phyloP scores from a whole-genome alignment of 768 basidiomycete genomes.

The Pulveroboletus sp. region DNA sequence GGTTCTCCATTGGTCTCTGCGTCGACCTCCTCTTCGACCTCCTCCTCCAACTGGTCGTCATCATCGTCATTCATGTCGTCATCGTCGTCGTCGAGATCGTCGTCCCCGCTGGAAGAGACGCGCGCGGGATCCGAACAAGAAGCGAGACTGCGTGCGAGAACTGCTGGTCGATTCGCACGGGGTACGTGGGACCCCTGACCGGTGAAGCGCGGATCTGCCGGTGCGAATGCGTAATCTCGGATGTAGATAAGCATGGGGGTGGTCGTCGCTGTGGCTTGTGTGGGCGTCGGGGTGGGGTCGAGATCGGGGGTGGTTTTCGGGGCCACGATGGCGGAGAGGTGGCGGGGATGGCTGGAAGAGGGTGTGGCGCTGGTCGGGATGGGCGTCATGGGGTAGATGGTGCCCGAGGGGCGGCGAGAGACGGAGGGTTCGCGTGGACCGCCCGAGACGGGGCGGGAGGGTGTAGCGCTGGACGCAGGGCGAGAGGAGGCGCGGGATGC shows the following conservation, averaged over 20 bases:
- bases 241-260: slow-evolving; percentile 35
- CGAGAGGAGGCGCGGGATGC: slow-evolving; percentile 29
- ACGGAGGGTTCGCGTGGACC: too few relatives aligned
- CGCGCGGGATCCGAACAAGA: slow-evolving; percentile 14
- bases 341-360: not conserved
- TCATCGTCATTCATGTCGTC: slow-evolving; percentile 8
- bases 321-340: not conserved
- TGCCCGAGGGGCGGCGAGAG: slow-evolving; percentile 12
- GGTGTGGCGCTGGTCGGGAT: not conserved
- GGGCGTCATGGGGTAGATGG: not conserved
- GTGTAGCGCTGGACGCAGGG: slow-evolving; percentile 17
- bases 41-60: slow-evolving; percentile 10
- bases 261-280: not conserved
- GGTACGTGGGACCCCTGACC: slow-evolving; percentile 42
- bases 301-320: not conserved
- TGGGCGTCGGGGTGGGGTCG: not conserved
- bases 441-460: slow-evolving; percentile 21
- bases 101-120: slow-evolving; percentile 7
- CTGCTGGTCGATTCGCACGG: slow-evolving; percentile 33
- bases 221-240: slow-evolving; percentile 47
- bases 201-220: slow-evolving; percentile 40
- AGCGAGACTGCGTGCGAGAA: slow-evolving; percentile 29
- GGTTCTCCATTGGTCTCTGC: slow-evolving; percentile 4
- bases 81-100: slow-evolving; percentile 7
- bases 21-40: slow-evolving; percentile 3